Percentiles rank a stretch among this genome's conserved stretches.
Conservation (phyloP, 208 protist genomes). For the Leishmania amazonensis region DNA sequence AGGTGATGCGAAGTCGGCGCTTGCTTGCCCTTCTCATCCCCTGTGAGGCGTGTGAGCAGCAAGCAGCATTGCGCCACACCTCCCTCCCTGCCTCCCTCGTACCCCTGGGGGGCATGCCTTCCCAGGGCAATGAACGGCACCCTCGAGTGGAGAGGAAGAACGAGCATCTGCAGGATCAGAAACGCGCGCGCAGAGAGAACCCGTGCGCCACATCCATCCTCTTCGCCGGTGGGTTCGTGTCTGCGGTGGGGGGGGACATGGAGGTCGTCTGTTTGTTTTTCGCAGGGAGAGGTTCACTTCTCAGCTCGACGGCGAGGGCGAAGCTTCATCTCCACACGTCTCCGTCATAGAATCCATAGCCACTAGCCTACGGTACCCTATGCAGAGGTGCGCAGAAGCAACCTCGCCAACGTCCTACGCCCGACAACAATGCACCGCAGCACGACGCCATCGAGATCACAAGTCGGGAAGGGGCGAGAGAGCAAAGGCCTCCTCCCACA, state of each 20-base stretch:
- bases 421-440: not conserved
- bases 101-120: not conserved
- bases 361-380: not conserved
- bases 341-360: not conserved
- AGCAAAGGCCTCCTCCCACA: not conserved
- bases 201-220: not conserved
- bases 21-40: not conserved
- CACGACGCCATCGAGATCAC: not conserved
- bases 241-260: too few relatives aligned
- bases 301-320: not conserved
- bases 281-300: not conserved
- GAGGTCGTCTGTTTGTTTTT: not conserved
- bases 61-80: not conserved
- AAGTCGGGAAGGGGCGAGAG: not conserved
- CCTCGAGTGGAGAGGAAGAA: not conserved
- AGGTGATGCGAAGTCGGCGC: not conserved
- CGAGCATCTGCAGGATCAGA: not conserved
- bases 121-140: not conserved
- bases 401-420: not conserved
- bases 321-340: not conserved
- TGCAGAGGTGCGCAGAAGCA: not conserved
- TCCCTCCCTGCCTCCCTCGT: not conserved
- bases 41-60: too few relatives aligned
- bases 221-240: not conserved
- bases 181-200: not conserved